Conservation (phyloP, 129 eudicot species). For the Cynara cardunculus region DNA sequence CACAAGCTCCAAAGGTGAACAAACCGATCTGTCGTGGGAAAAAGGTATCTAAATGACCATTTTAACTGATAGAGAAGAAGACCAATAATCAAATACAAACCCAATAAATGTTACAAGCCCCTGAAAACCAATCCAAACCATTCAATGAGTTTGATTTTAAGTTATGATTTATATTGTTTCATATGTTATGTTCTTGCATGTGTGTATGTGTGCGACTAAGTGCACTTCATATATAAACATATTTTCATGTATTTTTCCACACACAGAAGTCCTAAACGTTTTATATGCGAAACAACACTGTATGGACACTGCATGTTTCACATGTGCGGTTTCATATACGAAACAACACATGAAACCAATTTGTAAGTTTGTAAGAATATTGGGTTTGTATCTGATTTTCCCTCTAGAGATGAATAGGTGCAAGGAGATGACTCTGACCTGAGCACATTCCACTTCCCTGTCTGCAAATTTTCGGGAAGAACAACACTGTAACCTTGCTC, state of each 20-base stretch:
- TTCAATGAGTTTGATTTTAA: background rate
- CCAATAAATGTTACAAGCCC: no score
- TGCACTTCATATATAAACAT: background rate
- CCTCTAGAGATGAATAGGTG: background rate
- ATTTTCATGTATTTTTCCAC: background rate
- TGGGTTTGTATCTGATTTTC: background rate
- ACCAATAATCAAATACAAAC: background rate
- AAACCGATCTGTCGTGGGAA: slow-evolving; percentile 47
- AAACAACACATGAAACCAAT: background rate
- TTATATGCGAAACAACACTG: background rate
- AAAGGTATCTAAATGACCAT: slow-evolving; percentile 1
- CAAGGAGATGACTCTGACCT: background rate
- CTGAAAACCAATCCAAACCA: background rate
- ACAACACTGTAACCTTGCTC: slow-evolving; percentile 29
- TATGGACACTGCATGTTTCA: no score
- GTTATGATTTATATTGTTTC: background rate
- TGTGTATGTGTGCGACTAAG: background rate
- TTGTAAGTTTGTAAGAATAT: no score
- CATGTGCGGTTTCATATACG: background rate
- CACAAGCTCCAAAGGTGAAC: slow-evolving; percentile 59
- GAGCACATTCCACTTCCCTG: slow-evolving; percentile 31
- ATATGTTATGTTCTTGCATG: background rate
- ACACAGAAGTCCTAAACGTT: background rate
- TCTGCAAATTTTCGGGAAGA: slow-evolving; percentile 25
- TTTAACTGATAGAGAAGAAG: background rate